A percentile compares a stretch with the other conserved stretches of the same genome.
Evolutionary conservation across 2,329 filamentous ascomycete genomes (phyloP).

Genomic region (Paracoccidioides lutzii): DNA sequence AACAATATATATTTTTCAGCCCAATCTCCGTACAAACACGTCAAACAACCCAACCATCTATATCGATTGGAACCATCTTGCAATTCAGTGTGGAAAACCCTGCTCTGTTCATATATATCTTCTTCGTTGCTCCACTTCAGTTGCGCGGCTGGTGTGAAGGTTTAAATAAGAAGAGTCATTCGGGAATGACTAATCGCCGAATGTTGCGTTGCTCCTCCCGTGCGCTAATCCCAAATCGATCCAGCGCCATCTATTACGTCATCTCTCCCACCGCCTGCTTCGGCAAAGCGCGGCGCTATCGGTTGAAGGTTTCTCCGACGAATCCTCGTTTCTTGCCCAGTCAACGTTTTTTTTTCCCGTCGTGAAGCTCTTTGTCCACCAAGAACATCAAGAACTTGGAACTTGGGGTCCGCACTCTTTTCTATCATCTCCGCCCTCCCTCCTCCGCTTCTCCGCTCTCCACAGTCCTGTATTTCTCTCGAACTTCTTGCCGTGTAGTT

Average conservation of each 20-base stretch:
- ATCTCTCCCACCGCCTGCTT: not conserved
- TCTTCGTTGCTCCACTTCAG: too few relatives aligned
- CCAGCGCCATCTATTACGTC: not conserved
- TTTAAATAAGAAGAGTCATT: not conserved
- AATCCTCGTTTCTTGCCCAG: not conserved
- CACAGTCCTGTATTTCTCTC: not conserved
- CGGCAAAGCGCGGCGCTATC: not conserved
- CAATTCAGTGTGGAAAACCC: not conserved
- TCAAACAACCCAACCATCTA: not conserved
- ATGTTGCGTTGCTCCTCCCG: not conserved
- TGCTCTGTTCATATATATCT: not conserved
- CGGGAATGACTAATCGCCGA: not conserved
- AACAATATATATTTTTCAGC: not conserved
- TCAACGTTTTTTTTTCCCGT: not conserved
- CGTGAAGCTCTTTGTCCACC: not conserved
- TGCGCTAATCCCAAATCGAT: not conserved
- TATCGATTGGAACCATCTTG: not conserved
- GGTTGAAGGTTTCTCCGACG: not conserved
- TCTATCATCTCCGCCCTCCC: too few relatives aligned
- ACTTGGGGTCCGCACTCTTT: not conserved
- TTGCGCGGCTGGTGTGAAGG: too few relatives aligned
- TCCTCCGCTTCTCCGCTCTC: not conserved
- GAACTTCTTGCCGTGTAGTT: not conserved
- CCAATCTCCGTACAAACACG: not conserved
- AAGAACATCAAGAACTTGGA: not conserved